A percentile compares a stretch with the other conserved stretches of the same genome.
Conservation (phyloP, 1,284 basidiomycete genomes). For the Trichosporon sp. region DNA sequence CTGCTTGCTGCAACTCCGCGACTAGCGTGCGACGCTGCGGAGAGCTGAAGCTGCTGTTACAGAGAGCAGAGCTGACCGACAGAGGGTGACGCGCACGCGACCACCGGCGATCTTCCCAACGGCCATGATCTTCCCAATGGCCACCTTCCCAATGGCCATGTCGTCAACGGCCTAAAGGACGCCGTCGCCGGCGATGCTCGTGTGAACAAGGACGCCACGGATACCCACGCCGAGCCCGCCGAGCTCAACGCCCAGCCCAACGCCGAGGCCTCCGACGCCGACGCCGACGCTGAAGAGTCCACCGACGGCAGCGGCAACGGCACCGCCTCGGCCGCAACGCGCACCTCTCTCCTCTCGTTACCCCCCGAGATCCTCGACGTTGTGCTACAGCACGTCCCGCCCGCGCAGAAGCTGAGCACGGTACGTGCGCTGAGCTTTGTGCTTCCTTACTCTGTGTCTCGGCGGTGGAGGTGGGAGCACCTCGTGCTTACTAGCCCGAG, state of each 20-base stretch:
- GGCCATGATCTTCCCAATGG: no score
- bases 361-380: conserved; percentile 45
- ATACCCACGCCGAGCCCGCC: not conserved
- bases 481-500: conserved; percentile 12
- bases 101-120: not conserved
- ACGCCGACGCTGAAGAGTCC: not conserved
- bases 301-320: not conserved
- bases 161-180: not conserved
- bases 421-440: conserved; percentile 37
- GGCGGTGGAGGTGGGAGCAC: not conserved
- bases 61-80: not conserved
- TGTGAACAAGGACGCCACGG: no score
- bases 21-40: no score
- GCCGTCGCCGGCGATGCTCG: no score
- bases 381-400: conserved; percentile 38
- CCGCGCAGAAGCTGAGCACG: conserved; percentile 36
- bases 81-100: not conserved
- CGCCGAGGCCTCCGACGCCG: not conserved
- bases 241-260: no score
- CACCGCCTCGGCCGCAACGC: not conserved
- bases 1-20: no score
- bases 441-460: conserved; percentile 26
- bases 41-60: not conserved
- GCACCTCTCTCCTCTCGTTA: conserved; percentile 21
- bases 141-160: not conserved